Base-by-base conservation (phyloP, 1,284 basidiomycete genomes). In the Apiotrichum porosum region DNA sequence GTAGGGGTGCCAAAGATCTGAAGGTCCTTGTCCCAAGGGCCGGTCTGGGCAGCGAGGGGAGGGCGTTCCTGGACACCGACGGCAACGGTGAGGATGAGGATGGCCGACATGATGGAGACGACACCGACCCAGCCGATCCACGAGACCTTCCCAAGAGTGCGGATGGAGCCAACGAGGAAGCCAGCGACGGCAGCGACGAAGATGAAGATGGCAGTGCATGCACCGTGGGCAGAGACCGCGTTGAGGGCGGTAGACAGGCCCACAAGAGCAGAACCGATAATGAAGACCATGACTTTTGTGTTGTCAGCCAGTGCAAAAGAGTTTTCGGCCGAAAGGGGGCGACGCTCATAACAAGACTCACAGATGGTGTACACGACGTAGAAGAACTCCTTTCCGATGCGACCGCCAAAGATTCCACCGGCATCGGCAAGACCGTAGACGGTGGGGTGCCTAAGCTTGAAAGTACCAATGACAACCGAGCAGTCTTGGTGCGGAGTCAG, bases 101-200 rank as follows among this genome's bases (percentile, higher is more conserved):
- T 63, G 30, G 72, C 45, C 40, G 66, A 56, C 38, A 72, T 53
- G 45, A 67, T 58, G 12, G 52, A 57, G 43, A 58, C 30, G 23
- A 68, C 47, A 47, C 57, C 62, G 39, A 60, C 53, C 72, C 72
- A 74, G 1, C 66, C 69, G 42, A 75, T 49, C 58, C 64, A 71
- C 13, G 66, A 61, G 42, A 75, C 61, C 22, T 58, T 53, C 32
- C 65, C 63, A 26, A 73, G 62, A 3, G 68, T 73, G 30, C 65
- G 68, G 35, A 74, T 61, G 8, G 61, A 60, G 17, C 67, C 56
- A 37, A 73, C 44, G 37, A 63, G 39, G 42, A 62, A 61, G 35
- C 59, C 58, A 24, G 60, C 47, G 51, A 70, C 45, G 18, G 62
- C 54, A 9, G 60, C 62, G 26, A 72, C 64, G 24, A 56, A 58